Evolutionary conservation across 116 monocot species (phyloP).

Genomic region (Iris pallida): DNA sequence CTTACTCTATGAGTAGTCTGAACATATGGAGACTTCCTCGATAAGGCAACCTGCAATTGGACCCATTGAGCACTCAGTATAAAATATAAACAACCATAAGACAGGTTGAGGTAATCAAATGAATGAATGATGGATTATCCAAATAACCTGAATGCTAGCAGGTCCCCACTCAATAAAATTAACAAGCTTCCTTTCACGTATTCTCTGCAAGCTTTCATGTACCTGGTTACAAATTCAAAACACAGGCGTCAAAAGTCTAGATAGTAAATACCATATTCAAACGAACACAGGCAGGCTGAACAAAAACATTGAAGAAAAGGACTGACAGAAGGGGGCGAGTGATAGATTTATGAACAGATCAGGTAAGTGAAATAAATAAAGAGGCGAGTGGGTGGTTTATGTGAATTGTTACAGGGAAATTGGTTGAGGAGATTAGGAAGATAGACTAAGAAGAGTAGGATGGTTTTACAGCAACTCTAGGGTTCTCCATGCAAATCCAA

Average conservation of each 20-base stretch:
- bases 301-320: too few relatives aligned
- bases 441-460: too few relatives aligned
- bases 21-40: slow-evolving; percentile 97
- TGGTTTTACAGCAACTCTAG: too few relatives aligned
- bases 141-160: slow-evolving; percentile 90
- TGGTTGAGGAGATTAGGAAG: too few relatives aligned
- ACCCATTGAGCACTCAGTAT: slow-evolving; percentile 1
- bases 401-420: too few relatives aligned
- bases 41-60: slow-evolving; percentile 81
- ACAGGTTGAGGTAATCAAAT: neutral
- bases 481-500: too few relatives aligned
- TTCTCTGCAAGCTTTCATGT: slow-evolving; percentile 95
- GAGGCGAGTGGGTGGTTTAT: too few relatives aligned
- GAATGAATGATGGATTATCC: neutral
- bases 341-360: too few relatives aligned
- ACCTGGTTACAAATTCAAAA: slow-evolving; percentile 45
- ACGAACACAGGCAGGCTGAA: too few relatives aligned
- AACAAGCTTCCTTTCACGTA: slow-evolving; percentile 95
- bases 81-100: neutral
- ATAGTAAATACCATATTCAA: too few relatives aligned
- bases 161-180: slow-evolving; percentile 99
- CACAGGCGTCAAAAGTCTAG: neutral
- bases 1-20: slow-evolving; percentile 95
- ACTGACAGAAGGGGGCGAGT: too few relatives aligned
- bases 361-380: too few relatives aligned